phyloP scores from a whole-genome alignment of 2,329 filamentous ascomycete genomes.

The Fusarium aywerte region DNA sequence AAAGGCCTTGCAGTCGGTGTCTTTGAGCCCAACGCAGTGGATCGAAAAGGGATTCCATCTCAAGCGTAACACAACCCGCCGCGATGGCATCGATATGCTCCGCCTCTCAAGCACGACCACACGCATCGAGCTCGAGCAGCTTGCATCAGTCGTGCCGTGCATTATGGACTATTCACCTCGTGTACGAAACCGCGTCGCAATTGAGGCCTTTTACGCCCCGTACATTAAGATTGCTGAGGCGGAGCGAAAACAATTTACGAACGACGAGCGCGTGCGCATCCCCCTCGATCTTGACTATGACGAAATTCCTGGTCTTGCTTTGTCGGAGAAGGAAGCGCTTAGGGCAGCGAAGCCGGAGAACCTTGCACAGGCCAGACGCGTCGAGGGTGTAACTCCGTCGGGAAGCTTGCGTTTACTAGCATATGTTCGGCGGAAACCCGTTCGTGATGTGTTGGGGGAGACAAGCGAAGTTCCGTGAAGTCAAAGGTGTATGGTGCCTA shows the following conservation, averaged over 20 bases:
- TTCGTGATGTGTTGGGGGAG: neutral
- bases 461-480: slow-evolving; percentile 4
- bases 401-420: slow-evolving; percentile 70
- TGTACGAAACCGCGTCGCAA: slow-evolving; percentile 75
- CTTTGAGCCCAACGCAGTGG: slow-evolving; percentile 73
- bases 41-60: slow-evolving; percentile 74
- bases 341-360: slow-evolving; percentile 80
- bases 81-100: slow-evolving; percentile 83
- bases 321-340: slow-evolving; percentile 80
- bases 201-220: slow-evolving; percentile 88
- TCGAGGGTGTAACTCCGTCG: slow-evolving; percentile 80
- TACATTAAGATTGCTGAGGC: slow-evolving; percentile 80
- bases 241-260: slow-evolving; percentile 73
- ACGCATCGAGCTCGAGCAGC: slow-evolving; percentile 58
- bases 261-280: slow-evolving; percentile 80
- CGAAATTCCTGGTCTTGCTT: slow-evolving; percentile 76
- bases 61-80: slow-evolving; percentile 71
- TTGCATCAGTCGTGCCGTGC: slow-evolving; percentile 68
- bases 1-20: slow-evolving; percentile 66
- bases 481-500: neutral
- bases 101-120: slow-evolving; percentile 68
- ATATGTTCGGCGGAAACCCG: slow-evolving; percentile 61
- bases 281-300: slow-evolving; percentile 82
- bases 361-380: slow-evolving; percentile 85
- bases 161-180: slow-evolving; percentile 64